A percentile compares a stretch with the other conserved stretches of the same genome.
phyloP scores from a whole-genome alignment of 2,329 filamentous ascomycete genomes.

The Metarhizium robertsii region DNA sequence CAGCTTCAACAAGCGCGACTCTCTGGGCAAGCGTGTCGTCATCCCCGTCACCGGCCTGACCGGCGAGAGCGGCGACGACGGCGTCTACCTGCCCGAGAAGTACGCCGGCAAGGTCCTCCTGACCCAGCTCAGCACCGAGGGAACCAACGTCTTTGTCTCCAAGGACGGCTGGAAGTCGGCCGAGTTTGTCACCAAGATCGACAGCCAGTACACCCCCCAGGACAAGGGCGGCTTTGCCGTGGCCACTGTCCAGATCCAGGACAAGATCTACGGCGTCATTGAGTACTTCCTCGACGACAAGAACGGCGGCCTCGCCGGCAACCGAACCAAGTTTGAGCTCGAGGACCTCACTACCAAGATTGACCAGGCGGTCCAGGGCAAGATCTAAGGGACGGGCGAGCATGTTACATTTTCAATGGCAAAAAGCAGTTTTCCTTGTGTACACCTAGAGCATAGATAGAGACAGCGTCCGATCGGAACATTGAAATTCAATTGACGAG shows the following conservation, averaged over 20 bases:
- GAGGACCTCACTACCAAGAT: neutral
- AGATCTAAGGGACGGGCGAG: neutral
- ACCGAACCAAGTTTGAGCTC: neutral
- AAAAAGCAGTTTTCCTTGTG: neutral
- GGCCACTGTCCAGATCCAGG: conserved; percentile 7
- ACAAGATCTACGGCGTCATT: neutral
- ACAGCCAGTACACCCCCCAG: conserved; percentile 10
- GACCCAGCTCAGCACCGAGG: conserved; percentile 18
- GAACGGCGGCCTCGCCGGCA: neutral
- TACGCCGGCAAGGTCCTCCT: conserved; percentile 25
- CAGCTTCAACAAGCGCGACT: conserved; percentile 18
- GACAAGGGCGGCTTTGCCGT: conserved; percentile 4
- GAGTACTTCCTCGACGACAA: neutral
- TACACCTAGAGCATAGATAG: too few relatives aligned
- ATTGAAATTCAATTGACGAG: too few relatives aligned
- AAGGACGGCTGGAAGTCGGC: conserved; percentile 25
- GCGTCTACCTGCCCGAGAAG: conserved; percentile 21
- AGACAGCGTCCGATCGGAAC: too few relatives aligned
- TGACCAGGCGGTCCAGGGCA: neutral
- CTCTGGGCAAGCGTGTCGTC: neutral
- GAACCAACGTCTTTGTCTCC: conserved; percentile 26
- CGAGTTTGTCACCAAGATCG: conserved; percentile 12
- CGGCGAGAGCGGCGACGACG: conserved; percentile 12
- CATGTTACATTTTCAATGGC: neutral
- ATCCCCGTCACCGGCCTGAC: neutral